Conservation (phyloP, 108 stramenopile species). For the Skeletonema tropicum region DNA sequence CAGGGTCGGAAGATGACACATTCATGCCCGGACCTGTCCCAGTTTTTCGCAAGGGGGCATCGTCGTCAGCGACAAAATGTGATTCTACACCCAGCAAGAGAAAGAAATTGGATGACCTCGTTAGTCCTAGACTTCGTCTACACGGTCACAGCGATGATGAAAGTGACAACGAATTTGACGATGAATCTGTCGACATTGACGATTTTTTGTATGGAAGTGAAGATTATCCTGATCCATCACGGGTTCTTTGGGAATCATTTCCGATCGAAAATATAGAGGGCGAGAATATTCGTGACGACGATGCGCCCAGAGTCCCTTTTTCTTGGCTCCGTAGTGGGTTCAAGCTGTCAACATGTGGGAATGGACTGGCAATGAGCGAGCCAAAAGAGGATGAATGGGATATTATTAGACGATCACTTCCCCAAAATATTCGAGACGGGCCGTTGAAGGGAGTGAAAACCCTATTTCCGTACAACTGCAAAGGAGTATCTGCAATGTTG, state of each 20-base stretch:
- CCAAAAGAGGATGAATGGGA: constrained; percentile 41
- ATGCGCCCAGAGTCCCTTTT: constrained; percentile 2
- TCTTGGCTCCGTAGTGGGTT: constrained; percentile 50
- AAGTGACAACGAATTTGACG: constrained; percentile 16
- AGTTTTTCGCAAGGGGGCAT: constrained; percentile 25
- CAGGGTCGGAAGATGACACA: constrained; percentile 28
- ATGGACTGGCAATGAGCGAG: constrained; percentile 24
- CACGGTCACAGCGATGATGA: constrained; percentile 15
- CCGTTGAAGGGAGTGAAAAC: constrained; percentile 25
- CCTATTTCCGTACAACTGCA: constrained; percentile 74
- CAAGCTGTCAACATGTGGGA: constrained; percentile 35
- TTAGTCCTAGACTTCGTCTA: constrained; percentile 6
- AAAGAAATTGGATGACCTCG: constrained; percentile 16
- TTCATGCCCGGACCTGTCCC: constrained; percentile 24
- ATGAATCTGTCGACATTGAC: constrained; percentile 17
- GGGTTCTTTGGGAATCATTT: constrained; percentile 30
- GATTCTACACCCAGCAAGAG: constrained; percentile 18
- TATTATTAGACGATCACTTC: constrained; percentile 6
- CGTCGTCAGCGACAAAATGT: neutral
- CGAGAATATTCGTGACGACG: constrained; percentile 11
- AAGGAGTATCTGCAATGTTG: constrained; percentile 60
- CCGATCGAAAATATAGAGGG: constrained; percentile 26
- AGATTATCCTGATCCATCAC: constrained; percentile 21
- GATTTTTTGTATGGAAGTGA: constrained; percentile 20
- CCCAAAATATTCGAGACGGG: constrained; percentile 31